Base-by-base conservation (phyloP, 1,284 basidiomycete genomes). In the Fistulina hepatica region DNA sequence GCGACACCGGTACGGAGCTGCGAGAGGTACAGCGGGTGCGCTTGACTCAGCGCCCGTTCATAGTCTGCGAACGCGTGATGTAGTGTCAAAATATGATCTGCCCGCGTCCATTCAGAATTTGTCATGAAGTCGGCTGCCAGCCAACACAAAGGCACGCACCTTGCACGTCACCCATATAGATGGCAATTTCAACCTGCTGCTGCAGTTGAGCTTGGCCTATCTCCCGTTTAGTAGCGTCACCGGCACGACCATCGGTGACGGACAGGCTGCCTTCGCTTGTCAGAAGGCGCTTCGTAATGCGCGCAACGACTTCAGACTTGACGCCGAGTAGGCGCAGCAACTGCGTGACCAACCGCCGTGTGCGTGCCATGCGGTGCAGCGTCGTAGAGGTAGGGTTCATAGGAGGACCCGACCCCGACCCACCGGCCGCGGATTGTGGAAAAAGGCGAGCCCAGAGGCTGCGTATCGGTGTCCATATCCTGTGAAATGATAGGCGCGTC, bases 131-230 rank as follows among this genome's bases (percentile, higher is more conserved):
- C 37, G 32, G 8, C 19, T 8, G 22, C 31, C 17, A 20, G 23
- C 10, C 21, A 33, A 22, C 11, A 33, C 8, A 12, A 13, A 23
- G 22, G 10, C 15, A 51, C 64, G 40, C 45, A 88, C 88, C 91
- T 67, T 93, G 85, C 3, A 97, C 74, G 57, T 97, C 93, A 32
- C 88, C 89, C 61, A 95, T 76, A 56, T 97, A 92, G 12, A 92
- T 85, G 5, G 73, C 80, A 24, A 90, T 70, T 46, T 85, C 81
- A n/a, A 67, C 50, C 36, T 72, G 67, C 24, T 76, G 69, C n/a
- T n/a, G n/a, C n/a, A n/a, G n/a, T n/a, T n/a, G n/a, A n/a, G n/a
- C n/a, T n/a, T n/a, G n/a, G n/a, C n/a, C n/a, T n/a, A n/a, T n/a
- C 17, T 52, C 50, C 40, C 52, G 54, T 15, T 52, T 59, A 10